Conservation (phyloP, 306 rosid species). For the Dalbergia cochinchinensis region DNA sequence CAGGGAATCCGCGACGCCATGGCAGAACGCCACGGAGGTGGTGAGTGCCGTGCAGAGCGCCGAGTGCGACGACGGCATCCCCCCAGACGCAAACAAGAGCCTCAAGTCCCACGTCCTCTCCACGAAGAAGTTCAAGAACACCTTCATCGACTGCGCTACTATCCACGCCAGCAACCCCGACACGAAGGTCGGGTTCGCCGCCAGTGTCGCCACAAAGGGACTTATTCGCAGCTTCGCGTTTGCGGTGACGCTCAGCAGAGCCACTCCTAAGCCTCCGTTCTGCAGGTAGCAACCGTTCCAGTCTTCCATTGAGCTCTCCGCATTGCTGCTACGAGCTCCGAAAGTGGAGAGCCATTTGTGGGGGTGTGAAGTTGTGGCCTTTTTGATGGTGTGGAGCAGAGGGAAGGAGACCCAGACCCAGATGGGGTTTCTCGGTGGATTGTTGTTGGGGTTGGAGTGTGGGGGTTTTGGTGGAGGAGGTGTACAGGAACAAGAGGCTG, state of each 20-base stretch:
- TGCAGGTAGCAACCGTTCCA: slow-evolving; percentile 52
- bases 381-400: slow-evolving; percentile 46
- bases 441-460: slow-evolving; percentile 34
- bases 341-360: slow-evolving; percentile 41
- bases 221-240: slow-evolving; percentile 72
- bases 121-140: slow-evolving; percentile 71
- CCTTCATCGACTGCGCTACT: slow-evolving; percentile 67
- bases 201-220: slow-evolving; percentile 79
- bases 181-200: slow-evolving; percentile 85
- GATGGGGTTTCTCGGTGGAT: slow-evolving; percentile 39
- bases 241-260: slow-evolving; percentile 71
- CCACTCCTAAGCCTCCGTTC: slow-evolving; percentile 69
- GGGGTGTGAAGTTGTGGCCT: slow-evolving; percentile 44
- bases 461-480: slow-evolving; percentile 26
- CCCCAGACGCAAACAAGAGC: slow-evolving; percentile 71
- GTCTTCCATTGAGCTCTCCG: slow-evolving; percentile 29
- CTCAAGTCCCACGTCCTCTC: slow-evolving; percentile 77
- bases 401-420: slow-evolving; percentile 49
- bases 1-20: slow-evolving; percentile 64
- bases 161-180: slow-evolving; percentile 77
- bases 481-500: slow-evolving; percentile 20
- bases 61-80: slow-evolving; percentile 97
- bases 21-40: slow-evolving; percentile 81
- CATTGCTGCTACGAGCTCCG: neutral
- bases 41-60: slow-evolving; percentile 86